Evolutionary conservation across 495 filamentous ascomycete genomes (phyloP).

Genomic region (Mycothermus thermophilus): DNA sequence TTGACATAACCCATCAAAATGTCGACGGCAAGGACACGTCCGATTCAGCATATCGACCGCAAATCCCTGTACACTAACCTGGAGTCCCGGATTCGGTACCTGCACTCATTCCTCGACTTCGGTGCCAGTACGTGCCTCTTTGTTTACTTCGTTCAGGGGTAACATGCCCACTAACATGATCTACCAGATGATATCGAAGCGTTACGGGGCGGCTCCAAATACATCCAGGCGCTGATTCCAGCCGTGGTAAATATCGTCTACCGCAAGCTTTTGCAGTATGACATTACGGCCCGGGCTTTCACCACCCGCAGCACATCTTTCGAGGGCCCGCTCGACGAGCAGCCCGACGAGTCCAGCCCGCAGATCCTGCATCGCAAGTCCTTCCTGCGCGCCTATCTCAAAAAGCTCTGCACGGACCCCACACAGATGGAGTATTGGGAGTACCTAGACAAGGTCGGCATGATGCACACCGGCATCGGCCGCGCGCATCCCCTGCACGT

Average conservation of each 20-base stretch:
- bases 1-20: conserved; percentile 6
- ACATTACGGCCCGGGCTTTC: conserved; percentile 63
- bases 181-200: conserved; percentile 53
- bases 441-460: conserved; percentile 65
- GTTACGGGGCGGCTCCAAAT: conserved; percentile 48
- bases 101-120: conserved; percentile 62
- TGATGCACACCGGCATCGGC: conserved; percentile 58
- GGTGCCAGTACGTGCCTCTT: conserved; percentile 43
- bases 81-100: conserved; percentile 52
- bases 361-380: conserved; percentile 63
- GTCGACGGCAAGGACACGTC: conserved; percentile 16
- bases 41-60: conserved; percentile 50
- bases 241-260: conserved; percentile 65
- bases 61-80: conserved; percentile 55
- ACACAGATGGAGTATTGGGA: conserved; percentile 63
- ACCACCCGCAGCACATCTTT: conserved; percentile 50
- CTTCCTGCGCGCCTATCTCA: conserved; percentile 59
- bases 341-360: conserved; percentile 47
- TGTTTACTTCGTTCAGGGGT: no score
- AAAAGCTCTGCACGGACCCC: conserved; percentile 55
- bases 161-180: no score
- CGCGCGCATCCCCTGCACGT: conserved; percentile 52
- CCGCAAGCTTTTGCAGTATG: conserved; percentile 56
- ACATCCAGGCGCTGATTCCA: conserved; percentile 61
- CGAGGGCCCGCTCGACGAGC: conserved; percentile 47